phyloP scores from a whole-genome alignment of 768 basidiomycete genomes.

The Sutorius australiensis region DNA sequence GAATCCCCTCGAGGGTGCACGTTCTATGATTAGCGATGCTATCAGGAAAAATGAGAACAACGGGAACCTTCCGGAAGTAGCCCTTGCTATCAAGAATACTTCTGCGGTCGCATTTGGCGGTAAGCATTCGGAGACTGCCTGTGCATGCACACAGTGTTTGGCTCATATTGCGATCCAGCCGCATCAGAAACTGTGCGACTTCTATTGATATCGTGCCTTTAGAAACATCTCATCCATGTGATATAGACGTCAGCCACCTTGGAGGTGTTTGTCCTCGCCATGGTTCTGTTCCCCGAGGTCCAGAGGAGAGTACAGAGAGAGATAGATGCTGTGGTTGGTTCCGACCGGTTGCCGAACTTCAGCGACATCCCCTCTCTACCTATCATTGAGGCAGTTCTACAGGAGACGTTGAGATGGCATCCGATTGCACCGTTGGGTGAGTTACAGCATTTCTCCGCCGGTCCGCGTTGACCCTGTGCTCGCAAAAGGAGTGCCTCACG shows the following conservation, averaged over 20 bases:
- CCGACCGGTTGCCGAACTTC: constrained; percentile 20
- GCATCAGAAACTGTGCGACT: constrained; percentile 26
- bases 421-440: constrained; percentile 21
- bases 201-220: not conserved
- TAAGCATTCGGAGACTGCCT: not conserved
- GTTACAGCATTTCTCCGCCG: not conserved
- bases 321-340: constrained; percentile 22
- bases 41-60: constrained; percentile 18
- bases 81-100: constrained; percentile 17
- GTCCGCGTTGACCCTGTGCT: not conserved
- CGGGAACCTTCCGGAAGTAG: constrained; percentile 19
- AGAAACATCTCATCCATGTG: not conserved
- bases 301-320: constrained; percentile 25
- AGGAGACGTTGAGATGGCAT: constrained; percentile 24
- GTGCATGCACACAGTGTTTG: not conserved
- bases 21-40: constrained; percentile 21
- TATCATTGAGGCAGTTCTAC: constrained; percentile 23
- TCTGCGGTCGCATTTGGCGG: constrained; percentile 24
- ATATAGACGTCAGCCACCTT: constrained; percentile 22
- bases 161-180: constrained; percentile 14
- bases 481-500: constrained; percentile 21
- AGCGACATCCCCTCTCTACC: constrained; percentile 21
- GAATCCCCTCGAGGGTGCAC: not conserved
- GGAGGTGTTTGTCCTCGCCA: constrained; percentile 26
- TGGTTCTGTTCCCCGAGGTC: constrained; percentile 25